Conservation (phyloP, 768 basidiomycete species). For the Tulasnella sp. region DNA sequence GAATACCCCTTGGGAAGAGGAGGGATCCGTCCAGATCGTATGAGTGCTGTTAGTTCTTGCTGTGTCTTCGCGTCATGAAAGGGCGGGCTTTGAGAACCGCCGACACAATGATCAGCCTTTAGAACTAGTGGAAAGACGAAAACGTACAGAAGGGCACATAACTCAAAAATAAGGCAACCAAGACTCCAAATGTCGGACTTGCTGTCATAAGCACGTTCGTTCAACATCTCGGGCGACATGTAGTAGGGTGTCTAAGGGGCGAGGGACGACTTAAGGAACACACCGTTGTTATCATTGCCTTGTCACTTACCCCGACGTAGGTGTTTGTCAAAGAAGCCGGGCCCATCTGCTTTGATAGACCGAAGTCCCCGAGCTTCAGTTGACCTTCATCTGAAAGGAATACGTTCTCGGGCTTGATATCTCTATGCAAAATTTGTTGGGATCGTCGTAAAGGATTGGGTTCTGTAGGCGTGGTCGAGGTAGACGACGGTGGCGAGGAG, state of each 20-base stretch:
- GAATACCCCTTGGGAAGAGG: constrained; percentile 79
- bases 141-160: constrained; percentile 69
- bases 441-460: constrained; percentile 7
- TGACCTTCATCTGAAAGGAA: constrained; percentile 74
- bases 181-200: constrained; percentile 99
- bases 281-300: not conserved
- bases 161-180: constrained; percentile 91
- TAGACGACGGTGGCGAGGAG: constrained; percentile 26
- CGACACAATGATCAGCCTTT: not conserved
- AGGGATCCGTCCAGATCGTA: constrained; percentile 79
- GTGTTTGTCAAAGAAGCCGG: constrained; percentile 87
- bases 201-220: constrained; percentile 92
- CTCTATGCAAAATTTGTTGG: constrained; percentile 65
- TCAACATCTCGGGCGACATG: constrained; percentile 98
- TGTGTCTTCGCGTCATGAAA: constrained; percentile 91
- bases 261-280: not conserved
- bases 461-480: not conserved
- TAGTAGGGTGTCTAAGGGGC: constrained; percentile 85
- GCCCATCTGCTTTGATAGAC: constrained; percentile 81
- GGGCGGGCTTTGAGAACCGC: constrained; percentile 40
- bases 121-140: not conserved
- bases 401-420: constrained; percentile 97
- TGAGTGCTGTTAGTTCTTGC: constrained; percentile 65
- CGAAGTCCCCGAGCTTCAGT: constrained; percentile 97
- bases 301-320: constrained; percentile 74